Evolutionary conservation across 2,329 filamentous ascomycete genomes (phyloP), one percentile per base, ranked within the genome.

Genomic region (Epichloe typhina): DNA sequence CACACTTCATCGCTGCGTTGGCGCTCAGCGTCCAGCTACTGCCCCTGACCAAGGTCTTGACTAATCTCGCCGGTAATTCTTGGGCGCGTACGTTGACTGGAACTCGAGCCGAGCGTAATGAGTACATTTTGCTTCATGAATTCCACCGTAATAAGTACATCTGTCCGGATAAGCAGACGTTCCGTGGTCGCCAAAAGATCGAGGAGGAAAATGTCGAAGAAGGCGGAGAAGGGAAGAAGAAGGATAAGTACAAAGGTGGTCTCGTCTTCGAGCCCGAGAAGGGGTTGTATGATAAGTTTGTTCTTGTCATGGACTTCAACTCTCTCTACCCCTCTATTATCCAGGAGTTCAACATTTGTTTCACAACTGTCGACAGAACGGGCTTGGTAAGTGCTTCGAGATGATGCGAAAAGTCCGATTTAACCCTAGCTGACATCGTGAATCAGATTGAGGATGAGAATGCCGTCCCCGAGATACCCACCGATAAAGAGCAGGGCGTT

Each of bases 241-340:
- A 96, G 68, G 94, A 98, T 71, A 98, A 97, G 69, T 98, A 86
- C 74, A 97, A 98, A 72, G 93, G 93, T 64, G 93, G 94, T 75
- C 82, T 98, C 35, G 93, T 98, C 52, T 97, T 98, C 60, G 93
- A 98, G 66, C 93, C 93, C 4, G 90, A 97, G 66, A 96, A 91
- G 67, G 93, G 94, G 17, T 77, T 98, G 4, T 98, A 98, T 64
- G 93, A 98, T 76, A 95, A 94, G 69, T 96, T 94, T 66, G 86
- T 98, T 50, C 79, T 98, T 51, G 94, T 98, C 67, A 98, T 98
- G 94, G 93, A 98, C 74, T 98, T 98, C 75, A 98, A 98, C 77
- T 96, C 90, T 60, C 75, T 98, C 55, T 98, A 98, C 62, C 93
- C 93, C 35, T 96, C 88, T 63, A 97, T 98, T 62, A 98, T 98